These are phyloP conservation scores for Scorias spongiosa DNA, from an alignment of 2,329 filamentous ascomycete species.

Conservation along the genomic window DNA sequence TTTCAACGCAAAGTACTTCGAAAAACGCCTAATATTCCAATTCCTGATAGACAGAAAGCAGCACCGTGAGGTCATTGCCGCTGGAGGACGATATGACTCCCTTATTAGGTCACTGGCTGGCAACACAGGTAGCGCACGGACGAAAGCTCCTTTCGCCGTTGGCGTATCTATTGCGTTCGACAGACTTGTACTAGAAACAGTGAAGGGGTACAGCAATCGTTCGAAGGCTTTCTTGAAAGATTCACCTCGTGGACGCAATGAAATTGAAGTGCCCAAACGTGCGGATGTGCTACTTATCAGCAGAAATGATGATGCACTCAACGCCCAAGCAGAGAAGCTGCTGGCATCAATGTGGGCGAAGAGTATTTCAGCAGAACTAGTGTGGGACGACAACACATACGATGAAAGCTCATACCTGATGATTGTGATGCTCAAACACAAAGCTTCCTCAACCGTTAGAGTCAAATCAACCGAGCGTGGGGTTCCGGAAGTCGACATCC, in stretches of 20 bases:
- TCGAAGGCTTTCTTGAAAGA: constrained; percentile 4
- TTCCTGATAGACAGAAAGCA: constrained; percentile 76
- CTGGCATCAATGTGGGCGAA: constrained; percentile 67
- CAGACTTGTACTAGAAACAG: constrained; percentile 51
- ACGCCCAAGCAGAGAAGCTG: constrained; percentile 61
- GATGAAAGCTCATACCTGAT: constrained; percentile 42
- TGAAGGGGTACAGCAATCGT: constrained; percentile 16
- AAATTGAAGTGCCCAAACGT: constrained; percentile 9
- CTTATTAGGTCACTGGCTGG: constrained; percentile 52
- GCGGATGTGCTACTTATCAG: constrained; percentile 85
- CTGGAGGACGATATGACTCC: constrained; percentile 82
- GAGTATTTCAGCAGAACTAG: constrained; percentile 77
- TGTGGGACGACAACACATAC: constrained; percentile 39
- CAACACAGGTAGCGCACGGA: constrained; percentile 46
- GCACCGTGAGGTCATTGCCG: constrained; percentile 69
- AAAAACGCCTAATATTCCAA: constrained; percentile 73
- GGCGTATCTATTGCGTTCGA: constrained; percentile 89
- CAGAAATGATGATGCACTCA: constrained; percentile 63
- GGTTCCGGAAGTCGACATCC: constrained; percentile 55
- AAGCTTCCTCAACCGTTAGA: constrained; percentile 36
- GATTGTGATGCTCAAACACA: constrained; percentile 78
- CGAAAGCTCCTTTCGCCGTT: constrained; percentile 50
- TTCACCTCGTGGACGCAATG: constrained; percentile 8
- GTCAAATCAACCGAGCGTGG: constrained; percentile 39
- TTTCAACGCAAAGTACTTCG: constrained; percentile 83